Percentiles rank a stretch among this genome's conserved stretches.
Evolutionary conservation across 2,329 filamentous ascomycete genomes (phyloP).

Genomic region (Lachnellula arida): DNA sequence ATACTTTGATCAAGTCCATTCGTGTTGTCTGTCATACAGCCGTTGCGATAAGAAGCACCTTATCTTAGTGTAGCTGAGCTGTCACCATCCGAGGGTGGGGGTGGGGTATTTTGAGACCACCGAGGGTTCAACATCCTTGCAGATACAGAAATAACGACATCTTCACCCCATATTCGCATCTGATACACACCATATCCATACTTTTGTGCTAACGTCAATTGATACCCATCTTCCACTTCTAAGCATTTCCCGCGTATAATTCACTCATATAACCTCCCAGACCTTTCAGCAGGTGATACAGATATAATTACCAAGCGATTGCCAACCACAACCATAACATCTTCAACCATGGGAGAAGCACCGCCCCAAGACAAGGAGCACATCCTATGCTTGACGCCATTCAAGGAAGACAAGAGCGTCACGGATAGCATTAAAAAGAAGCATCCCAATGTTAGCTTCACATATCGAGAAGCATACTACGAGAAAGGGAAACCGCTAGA

Average conservation of each 20-base stretch:
- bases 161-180: no score
- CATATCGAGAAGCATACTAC: conserved; percentile 33
- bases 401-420: conserved; percentile 36
- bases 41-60: neutral
- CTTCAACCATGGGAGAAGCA: conserved; percentile 42
- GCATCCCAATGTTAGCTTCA: conserved; percentile 43
- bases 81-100: neutral
- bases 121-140: no score
- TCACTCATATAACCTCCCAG: no score
- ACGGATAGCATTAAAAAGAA: conserved; percentile 36
- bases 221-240: no score
- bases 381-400: conserved; percentile 41
- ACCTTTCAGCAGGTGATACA: neutral
- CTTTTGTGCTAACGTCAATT: no score
- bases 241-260: no score
- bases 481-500: conserved; percentile 12
- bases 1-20: neutral
- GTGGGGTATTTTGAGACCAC: neutral
- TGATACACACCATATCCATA: no score
- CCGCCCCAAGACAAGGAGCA: conserved; percentile 32
- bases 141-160: no score
- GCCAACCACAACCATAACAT: neutral
- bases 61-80: neutral
- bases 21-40: no score
- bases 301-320: neutral